Percentiles rank a stretch among this genome's conserved stretches.
phyloP scores from a whole-genome alignment of 2,329 filamentous ascomycete genomes.

The Thermothelomyces thermophilus region DNA sequence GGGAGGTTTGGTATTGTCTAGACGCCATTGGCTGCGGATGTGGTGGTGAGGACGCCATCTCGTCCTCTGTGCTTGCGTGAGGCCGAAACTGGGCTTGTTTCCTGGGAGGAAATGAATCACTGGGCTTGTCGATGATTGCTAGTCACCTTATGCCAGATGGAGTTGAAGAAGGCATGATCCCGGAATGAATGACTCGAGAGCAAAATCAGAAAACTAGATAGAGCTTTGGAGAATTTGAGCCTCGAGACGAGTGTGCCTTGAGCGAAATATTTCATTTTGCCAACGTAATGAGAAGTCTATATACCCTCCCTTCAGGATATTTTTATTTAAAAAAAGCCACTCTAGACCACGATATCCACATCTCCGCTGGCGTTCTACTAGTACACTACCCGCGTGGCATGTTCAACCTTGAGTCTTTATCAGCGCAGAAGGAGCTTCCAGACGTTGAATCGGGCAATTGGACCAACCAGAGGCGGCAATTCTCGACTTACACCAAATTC shows the following conservation, averaged over 20 bases:
- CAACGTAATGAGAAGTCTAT: not conserved
- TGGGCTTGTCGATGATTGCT: too few relatives aligned
- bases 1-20: constrained; percentile 35
- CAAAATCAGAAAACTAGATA: not conserved
- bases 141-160: too few relatives aligned
- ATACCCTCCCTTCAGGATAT: not conserved
- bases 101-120: too few relatives aligned
- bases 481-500: constrained; percentile 21
- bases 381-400: constrained; percentile 5
- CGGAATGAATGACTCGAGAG: not conserved
- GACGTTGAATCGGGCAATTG: not conserved
- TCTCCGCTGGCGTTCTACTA: constrained; percentile 18
- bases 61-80: not conserved
- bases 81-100: not conserved
- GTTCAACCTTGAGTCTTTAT: constrained; percentile 12
- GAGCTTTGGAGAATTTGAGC: too few relatives aligned
- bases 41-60: constrained; percentile 20
- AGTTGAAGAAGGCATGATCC: not conserved
- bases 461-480: constrained; percentile 17
- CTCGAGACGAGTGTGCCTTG: not conserved
- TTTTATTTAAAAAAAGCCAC: too few relatives aligned
- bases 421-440: not conserved
- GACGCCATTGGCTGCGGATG: constrained; percentile 17
- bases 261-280: not conserved
- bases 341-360: constrained; percentile 14